These are phyloP conservation scores for Cytospora schulzeri DNA, from an alignment of 2,329 filamentous ascomycete genomes.

Conservation along the genomic window DNA sequence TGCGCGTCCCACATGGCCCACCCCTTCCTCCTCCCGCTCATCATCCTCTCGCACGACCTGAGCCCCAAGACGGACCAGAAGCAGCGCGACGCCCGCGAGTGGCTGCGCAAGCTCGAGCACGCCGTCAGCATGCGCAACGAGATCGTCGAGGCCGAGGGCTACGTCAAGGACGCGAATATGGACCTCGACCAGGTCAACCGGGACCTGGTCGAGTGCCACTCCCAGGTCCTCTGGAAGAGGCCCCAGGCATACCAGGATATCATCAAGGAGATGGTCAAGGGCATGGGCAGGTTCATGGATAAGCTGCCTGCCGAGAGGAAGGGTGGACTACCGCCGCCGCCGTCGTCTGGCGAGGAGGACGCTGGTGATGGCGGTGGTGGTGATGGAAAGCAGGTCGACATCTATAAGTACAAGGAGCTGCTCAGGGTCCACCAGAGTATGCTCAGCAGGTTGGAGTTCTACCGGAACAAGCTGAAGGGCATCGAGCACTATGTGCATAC, in stretches of 20 bases:
- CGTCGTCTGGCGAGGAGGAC: neutral
- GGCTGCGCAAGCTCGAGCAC: constrained; percentile 62
- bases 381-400: too few relatives aligned
- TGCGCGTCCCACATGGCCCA: constrained; percentile 56
- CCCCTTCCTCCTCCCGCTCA: constrained; percentile 60
- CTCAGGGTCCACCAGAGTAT: constrained; percentile 56
- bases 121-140: constrained; percentile 63
- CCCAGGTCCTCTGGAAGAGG: constrained; percentile 63
- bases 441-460: constrained; percentile 58
- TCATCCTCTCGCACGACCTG: constrained; percentile 61
- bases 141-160: constrained; percentile 57
- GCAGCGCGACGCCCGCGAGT: constrained; percentile 64
- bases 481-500: constrained; percentile 65
- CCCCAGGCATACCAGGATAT: constrained; percentile 63
- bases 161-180: constrained; percentile 53
- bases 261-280: constrained; percentile 49
- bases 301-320: constrained; percentile 30
- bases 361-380: too few relatives aligned
- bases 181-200: constrained; percentile 63
- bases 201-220: constrained; percentile 65
- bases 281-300: constrained; percentile 48
- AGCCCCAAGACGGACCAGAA: constrained; percentile 59
- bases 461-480: constrained; percentile 61
- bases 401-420: constrained; percentile 37
- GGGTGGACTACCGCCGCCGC: constrained; percentile 27